A percentile compares a stretch with the other conserved stretches of the same genome.
Conservation (phyloP, 495 filamentous ascomycete species). For the Lasiosphaeria miniovina region DNA sequence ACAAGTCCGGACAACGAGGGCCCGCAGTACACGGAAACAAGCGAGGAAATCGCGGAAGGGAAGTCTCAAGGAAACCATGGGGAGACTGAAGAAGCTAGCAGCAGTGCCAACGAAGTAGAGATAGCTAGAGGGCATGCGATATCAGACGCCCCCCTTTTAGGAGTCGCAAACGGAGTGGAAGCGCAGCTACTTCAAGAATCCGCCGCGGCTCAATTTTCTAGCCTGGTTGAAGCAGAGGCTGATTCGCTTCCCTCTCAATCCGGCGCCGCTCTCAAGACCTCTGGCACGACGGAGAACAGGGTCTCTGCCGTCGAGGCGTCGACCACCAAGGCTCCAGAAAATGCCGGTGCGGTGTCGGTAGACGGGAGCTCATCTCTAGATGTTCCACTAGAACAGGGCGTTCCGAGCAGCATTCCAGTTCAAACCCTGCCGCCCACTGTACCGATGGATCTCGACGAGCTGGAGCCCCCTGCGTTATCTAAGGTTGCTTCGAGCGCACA, state of each 20-base stretch:
- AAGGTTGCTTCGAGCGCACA: background rate
- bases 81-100: constrained; percentile 12
- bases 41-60: constrained; percentile 27
- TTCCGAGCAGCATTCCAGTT: too few relatives aligned
- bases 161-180: constrained; percentile 31
- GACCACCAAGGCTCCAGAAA: background rate
- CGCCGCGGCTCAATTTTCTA: constrained; percentile 25
- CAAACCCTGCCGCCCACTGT: background rate
- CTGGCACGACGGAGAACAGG: background rate
- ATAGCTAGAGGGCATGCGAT: constrained; percentile 16
- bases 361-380: background rate
- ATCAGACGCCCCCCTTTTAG: background rate
- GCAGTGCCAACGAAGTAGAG: constrained; percentile 10
- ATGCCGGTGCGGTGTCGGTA: background rate
- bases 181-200: constrained; percentile 42
- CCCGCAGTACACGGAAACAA: constrained; percentile 36
- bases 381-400: too few relatives aligned
- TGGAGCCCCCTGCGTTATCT: background rate
- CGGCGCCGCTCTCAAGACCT: background rate
- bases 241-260: background rate
- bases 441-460: constrained; percentile 20
- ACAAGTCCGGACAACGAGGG: constrained; percentile 55
- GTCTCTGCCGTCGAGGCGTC: background rate
- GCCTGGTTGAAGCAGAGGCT: background rate
- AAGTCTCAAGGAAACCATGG: background rate